Conservation (phyloP, 1,284 basidiomycete species). For the Stereum hirsutum region DNA sequence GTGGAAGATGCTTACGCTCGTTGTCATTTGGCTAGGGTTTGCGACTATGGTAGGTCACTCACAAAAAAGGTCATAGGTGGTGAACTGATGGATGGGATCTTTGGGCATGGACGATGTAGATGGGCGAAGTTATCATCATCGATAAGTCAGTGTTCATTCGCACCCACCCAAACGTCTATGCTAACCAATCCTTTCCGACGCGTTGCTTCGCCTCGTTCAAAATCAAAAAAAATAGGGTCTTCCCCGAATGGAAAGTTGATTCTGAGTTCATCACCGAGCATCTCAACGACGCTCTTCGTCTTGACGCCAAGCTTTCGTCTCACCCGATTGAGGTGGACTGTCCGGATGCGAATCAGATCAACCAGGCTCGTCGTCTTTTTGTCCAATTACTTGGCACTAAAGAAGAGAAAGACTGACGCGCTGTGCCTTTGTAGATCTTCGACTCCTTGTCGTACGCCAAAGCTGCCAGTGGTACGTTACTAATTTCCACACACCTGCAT, state of each 20-base stretch:
- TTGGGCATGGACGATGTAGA: conserved; percentile 28
- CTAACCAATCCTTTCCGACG: background rate
- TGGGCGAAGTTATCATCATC: conserved; percentile 89
- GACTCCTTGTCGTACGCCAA: conserved; percentile 83
- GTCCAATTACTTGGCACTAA: background rate
- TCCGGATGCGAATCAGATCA: conserved; percentile 81
- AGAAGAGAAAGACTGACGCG: background rate
- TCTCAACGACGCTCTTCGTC: conserved; percentile 57
- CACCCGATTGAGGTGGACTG: conserved; percentile 95
- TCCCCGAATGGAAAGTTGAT: conserved; percentile 72
- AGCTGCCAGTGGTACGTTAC: conserved; percentile 60
- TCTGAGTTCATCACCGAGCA: conserved; percentile 61
- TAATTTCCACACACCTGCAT: too few species aligned
- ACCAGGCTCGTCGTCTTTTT: conserved; percentile 40
- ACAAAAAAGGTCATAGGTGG: too few species aligned
- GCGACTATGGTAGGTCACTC: conserved; percentile 62
- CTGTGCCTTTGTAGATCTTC: conserved; percentile 52
- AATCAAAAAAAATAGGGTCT: conserved; percentile 41
- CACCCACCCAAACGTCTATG: too few species aligned
- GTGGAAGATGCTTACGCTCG: background rate
- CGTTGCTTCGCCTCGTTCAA: background rate
- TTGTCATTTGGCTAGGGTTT: conserved; percentile 53
- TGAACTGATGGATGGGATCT: background rate
- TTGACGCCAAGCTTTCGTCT: conserved; percentile 88
- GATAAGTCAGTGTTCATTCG: conserved; percentile 32